Conservation (phyloP, 2,329 filamentous ascomycete species). For the Cladosporium sp. region DNA sequence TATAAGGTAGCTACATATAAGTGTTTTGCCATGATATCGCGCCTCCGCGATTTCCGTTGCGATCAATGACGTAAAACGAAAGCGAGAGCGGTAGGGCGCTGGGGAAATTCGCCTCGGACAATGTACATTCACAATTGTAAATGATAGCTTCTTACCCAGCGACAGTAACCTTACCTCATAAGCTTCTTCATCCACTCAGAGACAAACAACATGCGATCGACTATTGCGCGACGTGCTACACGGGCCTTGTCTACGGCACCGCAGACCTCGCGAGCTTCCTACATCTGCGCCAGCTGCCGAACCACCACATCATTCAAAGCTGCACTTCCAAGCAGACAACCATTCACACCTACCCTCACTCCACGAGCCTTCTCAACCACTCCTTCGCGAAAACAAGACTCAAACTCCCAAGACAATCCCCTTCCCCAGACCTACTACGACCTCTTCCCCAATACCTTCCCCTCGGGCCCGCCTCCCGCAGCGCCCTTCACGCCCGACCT, state of each 20-base stretch:
- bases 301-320: neutral
- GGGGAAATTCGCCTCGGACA: conserved; percentile 2
- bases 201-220: conserved; percentile 1
- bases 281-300: conserved; percentile 26
- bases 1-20: neutral
- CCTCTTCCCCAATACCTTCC: conserved; percentile 80
- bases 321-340: neutral
- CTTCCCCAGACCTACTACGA: conserved; percentile 68
- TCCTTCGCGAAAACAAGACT: conserved; percentile 11
- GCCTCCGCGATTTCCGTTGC: too few species aligned
- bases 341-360: neutral
- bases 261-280: conserved; percentile 20
- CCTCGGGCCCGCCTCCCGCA: conserved; percentile 72
- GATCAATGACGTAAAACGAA: neutral
- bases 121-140: neutral
- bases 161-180: neutral
- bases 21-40: neutral
- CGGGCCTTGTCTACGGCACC: neutral
- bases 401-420: neutral
- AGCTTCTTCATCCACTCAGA: neutral
- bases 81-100: neutral
- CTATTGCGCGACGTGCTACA: neutral
- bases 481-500: conserved; percentile 75
- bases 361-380: conserved; percentile 19
- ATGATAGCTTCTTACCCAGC: neutral